Base-by-base conservation (phyloP, 2,329 filamentous ascomycete species). In the Cadophora luteo-olivacea region DNA sequence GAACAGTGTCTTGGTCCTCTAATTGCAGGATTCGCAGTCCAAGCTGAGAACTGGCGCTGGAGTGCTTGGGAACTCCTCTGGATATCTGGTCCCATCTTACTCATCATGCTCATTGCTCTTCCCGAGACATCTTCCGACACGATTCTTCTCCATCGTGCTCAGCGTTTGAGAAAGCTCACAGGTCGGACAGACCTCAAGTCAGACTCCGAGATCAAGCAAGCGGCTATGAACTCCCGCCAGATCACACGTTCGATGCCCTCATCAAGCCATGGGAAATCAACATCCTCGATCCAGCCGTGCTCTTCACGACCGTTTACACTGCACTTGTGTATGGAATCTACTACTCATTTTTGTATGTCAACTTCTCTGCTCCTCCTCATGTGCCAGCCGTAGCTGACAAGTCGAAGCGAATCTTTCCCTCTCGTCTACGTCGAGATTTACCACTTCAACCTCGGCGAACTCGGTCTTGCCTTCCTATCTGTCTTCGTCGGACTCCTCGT, bases 141-240 rank as follows among this genome's bases (percentile, higher is more conserved):
- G 65, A 88, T 91, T 74, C 83, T 91, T 3, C 81, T 86, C 54
- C 84, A 83, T 22, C 86, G 88, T 7, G 87, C 88, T 4, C 76
- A 79, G 61, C 85, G 88, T 12, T 81, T 91, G 5, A 84, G 89
- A 64, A 85, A 83, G 74, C 77, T 85, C 55, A 89, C 86, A 0
- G 86, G 85, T 19, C 83, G 84, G 71, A 66, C 76, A 3, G 77
- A 78, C 24, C 84, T 90, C 78, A 84, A 84, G 77, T 85, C 86
- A 0, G 85, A 90, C 73, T 86, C 84, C 55, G 89, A 92, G 77
- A 86, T 91, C 67, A 84, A 88, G 72, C 84, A 87, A 77, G 80
- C 78, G 9, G 81, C 83, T 70, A 80, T 87, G 73, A 84, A 79
- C 52, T 77, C 83, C 4, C 22, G 16, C 8, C 11, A 41, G 19